A percentile compares a stretch with the other conserved stretches of the same genome.
These are phyloP conservation scores for Serpula lacrymans DNA, from an alignment of 768 basidiomycete species.

Conservation along the genomic window DNA sequence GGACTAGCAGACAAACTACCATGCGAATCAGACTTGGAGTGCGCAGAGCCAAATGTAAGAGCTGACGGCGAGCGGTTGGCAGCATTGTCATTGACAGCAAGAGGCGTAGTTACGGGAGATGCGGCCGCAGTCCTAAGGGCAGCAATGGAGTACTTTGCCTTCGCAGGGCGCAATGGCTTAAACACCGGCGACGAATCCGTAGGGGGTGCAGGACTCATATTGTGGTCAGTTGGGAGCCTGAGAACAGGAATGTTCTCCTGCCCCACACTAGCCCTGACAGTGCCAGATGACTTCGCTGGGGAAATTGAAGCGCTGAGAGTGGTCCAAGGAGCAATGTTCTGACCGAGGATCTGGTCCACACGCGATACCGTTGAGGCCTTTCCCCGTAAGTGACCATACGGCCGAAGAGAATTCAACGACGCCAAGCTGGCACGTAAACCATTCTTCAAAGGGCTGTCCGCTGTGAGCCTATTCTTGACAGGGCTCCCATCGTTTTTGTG, in stretches of 20 bases:
- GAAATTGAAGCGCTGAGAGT: slow-evolving; percentile 38
- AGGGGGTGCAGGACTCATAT: slow-evolving; percentile 55
- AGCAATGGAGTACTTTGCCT: slow-evolving; percentile 18
- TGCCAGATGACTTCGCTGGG: slow-evolving; percentile 30
- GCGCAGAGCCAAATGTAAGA: slow-evolving; percentile 34
- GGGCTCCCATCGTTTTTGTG: slow-evolving; percentile 30
- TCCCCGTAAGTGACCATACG: slow-evolving; percentile 40
- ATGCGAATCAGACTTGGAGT: slow-evolving; percentile 27
- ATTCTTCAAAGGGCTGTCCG: slow-evolving; percentile 38
- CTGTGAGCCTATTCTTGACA: slow-evolving; percentile 22
- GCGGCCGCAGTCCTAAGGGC: slow-evolving; percentile 18
- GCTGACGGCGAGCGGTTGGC: slow-evolving; percentile 27
- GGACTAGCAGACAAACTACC: slow-evolving; percentile 25
- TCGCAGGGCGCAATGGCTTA: slow-evolving; percentile 54
- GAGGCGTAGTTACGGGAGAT: slow-evolving; percentile 23
- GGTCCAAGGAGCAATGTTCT: slow-evolving; percentile 65
- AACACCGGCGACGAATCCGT: slow-evolving; percentile 57
- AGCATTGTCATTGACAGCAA: slow-evolving; percentile 20
- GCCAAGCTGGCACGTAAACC: slow-evolving; percentile 32
- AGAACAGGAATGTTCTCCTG: slow-evolving; percentile 22
- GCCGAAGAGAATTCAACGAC: slow-evolving; percentile 47
- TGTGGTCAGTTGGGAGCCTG: slow-evolving; percentile 45
- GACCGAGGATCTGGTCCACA: slow-evolving; percentile 36
- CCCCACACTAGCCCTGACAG: slow-evolving; percentile 16
- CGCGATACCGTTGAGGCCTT: slow-evolving; percentile 11